These are phyloP conservation scores for Lentinus polychrous DNA, from an alignment of 1,284 basidiomycete genomes.

Conservation along the genomic window DNA sequence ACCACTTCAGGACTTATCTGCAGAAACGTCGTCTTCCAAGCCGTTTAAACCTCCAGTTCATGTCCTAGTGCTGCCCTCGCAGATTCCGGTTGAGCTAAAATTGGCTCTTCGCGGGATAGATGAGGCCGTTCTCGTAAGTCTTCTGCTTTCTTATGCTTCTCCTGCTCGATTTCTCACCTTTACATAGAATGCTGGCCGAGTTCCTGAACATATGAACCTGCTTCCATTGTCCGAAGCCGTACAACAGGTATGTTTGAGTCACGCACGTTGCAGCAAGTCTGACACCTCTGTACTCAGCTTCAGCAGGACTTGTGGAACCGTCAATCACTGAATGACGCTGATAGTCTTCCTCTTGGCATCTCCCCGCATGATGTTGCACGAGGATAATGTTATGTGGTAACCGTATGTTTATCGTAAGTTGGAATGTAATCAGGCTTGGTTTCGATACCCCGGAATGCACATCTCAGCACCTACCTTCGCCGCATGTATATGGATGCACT, in stretches of 20 bases:
- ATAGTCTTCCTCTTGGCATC: conserved; percentile 52
- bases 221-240: conserved; percentile 37
- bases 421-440: no score
- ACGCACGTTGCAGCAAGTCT: conserved; percentile 10
- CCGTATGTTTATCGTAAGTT: no score
- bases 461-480: no score
- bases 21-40: conserved; percentile 37
- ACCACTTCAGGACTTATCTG: conserved; percentile 44
- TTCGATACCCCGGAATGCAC: no score
- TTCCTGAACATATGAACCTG: conserved; percentile 75
- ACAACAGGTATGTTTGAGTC: conserved; percentile 43
- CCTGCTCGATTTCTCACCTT: conserved; percentile 7
- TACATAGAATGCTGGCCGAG: conserved; percentile 47
- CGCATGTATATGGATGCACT: no score
- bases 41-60: conserved; percentile 70
- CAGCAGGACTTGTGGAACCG: conserved; percentile 33
- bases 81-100: conserved; percentile 61
- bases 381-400: no score
- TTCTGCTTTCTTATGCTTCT: conserved; percentile 2
- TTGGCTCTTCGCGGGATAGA: conserved; percentile 62
- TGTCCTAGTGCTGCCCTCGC: conserved; percentile 62
- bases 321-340: conserved; percentile 31
- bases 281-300: conserved; percentile 26
- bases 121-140: conserved; percentile 48
- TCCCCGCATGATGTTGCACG: conserved; percentile 21